phyloP scores from a whole-genome alignment of 768 basidiomycete species.

The Lentinula edodes region DNA sequence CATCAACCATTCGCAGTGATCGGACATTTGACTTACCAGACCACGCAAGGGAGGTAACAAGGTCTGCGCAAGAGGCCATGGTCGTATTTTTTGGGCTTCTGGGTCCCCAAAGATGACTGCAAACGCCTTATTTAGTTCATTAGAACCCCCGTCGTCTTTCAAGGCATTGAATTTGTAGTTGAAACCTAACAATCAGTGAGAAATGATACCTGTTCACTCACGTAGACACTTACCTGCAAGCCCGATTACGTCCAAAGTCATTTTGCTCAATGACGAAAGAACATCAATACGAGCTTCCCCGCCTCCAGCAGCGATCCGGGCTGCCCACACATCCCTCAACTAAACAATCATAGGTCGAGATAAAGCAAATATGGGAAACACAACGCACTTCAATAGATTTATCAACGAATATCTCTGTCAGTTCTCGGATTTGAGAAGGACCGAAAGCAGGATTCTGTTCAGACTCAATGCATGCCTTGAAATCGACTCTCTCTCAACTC shows the following conservation, averaged over 20 bases:
- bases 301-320: slow-evolving; percentile 24
- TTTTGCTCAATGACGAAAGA: slow-evolving; percentile 57
- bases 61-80: slow-evolving; percentile 25
- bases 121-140: slow-evolving; percentile 51
- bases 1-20: neutral
- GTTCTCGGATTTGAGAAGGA: slow-evolving; percentile 47
- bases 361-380: neutral
- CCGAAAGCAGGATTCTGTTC: slow-evolving; percentile 64
- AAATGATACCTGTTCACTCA: slow-evolving; percentile 16
- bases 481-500: neutral
- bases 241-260: slow-evolving; percentile 75
- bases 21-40: slow-evolving; percentile 27
- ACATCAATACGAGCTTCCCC: slow-evolving; percentile 43
- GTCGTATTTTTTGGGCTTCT: slow-evolving; percentile 24
- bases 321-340: slow-evolving; percentile 46
- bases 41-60: slow-evolving; percentile 30
- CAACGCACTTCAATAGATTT: slow-evolving; percentile 45
- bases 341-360: slow-evolving; percentile 10
- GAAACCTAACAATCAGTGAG: slow-evolving; percentile 16
- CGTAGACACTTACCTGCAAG: slow-evolving; percentile 44
- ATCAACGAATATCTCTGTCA: slow-evolving; percentile 51
- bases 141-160: slow-evolving; percentile 24
- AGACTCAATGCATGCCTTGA: neutral
- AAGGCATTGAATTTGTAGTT: slow-evolving; percentile 29
- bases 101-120: slow-evolving; percentile 39